phyloP scores from a whole-genome alignment of 257 asterid genomes.

The Solanum neorickii region DNA sequence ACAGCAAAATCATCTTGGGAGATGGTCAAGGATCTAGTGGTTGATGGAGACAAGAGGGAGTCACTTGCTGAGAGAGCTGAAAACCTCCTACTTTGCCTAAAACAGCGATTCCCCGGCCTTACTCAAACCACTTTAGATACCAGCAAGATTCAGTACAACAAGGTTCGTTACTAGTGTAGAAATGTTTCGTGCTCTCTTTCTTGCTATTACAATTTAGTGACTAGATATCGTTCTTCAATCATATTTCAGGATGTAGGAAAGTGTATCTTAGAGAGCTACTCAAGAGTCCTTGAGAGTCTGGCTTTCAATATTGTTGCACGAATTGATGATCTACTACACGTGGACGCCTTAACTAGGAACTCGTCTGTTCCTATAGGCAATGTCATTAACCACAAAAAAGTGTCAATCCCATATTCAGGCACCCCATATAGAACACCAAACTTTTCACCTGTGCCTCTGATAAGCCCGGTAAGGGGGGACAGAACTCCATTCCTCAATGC shows the following conservation, averaged over 20 bases:
- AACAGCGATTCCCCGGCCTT: slow-evolving; percentile 68
- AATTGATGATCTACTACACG: slow-evolving; percentile 72
- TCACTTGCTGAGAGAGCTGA: slow-evolving; percentile 75
- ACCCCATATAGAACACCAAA: slow-evolving; percentile 59
- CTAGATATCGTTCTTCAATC: not conserved
- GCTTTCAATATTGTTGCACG: slow-evolving; percentile 77
- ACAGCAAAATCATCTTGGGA: slow-evolving; percentile 83
- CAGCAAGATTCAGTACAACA: slow-evolving; percentile 80
- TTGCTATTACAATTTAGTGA: not conserved
- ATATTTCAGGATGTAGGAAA: slow-evolving; percentile 72
- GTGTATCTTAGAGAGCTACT: slow-evolving; percentile 92
- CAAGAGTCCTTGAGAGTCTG: slow-evolving; percentile 88
- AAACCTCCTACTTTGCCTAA: slow-evolving; percentile 52
- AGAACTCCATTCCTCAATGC: slow-evolving; percentile 37
- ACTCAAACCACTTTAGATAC: slow-evolving; percentile 72
- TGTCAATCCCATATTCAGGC: slow-evolving; percentile 37
- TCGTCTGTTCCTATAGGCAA: slow-evolving; percentile 23
- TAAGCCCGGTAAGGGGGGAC: slow-evolving; percentile 55
- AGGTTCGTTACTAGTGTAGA: slow-evolving; percentile 26
- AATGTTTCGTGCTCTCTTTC: not conserved
- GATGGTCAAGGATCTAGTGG: slow-evolving; percentile 61
- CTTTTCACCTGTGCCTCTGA: slow-evolving; percentile 41
- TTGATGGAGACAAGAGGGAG: slow-evolving; percentile 73
- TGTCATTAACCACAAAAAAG: slow-evolving; percentile 37
- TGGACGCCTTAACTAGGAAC: slow-evolving; percentile 58